Evolutionary conservation across 1,139 yeast species (phyloP).

Genomic region (Geotrichum phurueaensis): DNA sequence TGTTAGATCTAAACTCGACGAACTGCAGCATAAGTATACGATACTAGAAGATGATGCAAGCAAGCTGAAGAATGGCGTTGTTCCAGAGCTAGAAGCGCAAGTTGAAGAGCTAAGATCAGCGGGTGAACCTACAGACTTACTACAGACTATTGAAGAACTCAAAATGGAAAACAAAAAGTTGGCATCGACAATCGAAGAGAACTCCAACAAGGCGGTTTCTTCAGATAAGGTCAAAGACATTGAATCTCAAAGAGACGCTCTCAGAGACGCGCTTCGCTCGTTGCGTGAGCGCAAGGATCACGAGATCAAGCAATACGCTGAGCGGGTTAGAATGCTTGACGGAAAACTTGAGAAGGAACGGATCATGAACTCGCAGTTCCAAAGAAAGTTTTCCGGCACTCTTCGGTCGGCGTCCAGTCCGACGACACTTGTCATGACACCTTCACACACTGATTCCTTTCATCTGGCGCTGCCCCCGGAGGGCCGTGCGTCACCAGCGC

Average conservation of each 20-base stretch:
- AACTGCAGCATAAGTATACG: background rate
- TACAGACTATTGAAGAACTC: conserved; percentile 32
- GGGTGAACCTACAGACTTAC: conserved; percentile 32
- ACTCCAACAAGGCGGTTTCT: conserved; percentile 30
- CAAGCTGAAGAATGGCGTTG: conserved; percentile 32
- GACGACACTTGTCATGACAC: background rate
- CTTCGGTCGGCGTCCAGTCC: conserved; percentile 3
- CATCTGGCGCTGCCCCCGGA: background rate
- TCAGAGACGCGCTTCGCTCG: conserved; percentile 38
- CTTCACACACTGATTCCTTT: background rate
- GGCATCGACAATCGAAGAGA: conserved; percentile 30
- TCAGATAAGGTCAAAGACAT: conserved; percentile 31
- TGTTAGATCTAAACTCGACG: conserved; percentile 16
- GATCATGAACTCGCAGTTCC: conserved; percentile 20
- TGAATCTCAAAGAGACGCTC: conserved; percentile 42
- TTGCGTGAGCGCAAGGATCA: conserved; percentile 37
- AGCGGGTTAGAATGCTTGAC: conserved; percentile 32
- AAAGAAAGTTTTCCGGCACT: conserved; percentile 24
- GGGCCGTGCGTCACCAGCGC: background rate
- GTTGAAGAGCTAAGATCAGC: conserved; percentile 31
- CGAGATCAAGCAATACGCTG: conserved; percentile 32
- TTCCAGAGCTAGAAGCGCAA: conserved; percentile 29
- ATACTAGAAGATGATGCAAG: background rate
- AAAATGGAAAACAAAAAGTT: conserved; percentile 35
- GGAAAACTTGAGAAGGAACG: conserved; percentile 29